Conservation (phyloP, 2,329 filamentous ascomycete genomes). For the Cercospora zeae-maydis region DNA sequence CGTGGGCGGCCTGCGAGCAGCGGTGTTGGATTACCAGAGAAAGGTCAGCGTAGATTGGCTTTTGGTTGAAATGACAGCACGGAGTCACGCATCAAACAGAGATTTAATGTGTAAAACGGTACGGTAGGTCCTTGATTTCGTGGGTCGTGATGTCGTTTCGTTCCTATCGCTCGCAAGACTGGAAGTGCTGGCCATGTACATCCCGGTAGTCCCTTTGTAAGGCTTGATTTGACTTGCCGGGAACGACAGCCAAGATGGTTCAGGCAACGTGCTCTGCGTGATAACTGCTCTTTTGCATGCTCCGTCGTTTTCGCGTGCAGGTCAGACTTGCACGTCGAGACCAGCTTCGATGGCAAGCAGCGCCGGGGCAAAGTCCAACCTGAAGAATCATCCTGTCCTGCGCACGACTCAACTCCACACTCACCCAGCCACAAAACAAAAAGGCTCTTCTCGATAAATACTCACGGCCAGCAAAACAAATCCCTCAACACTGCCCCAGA, state of each 20-base stretch:
- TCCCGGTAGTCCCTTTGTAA: background rate
- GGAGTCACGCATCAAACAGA: background rate
- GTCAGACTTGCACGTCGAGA: background rate
- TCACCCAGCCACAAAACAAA: background rate
- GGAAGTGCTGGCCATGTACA: background rate
- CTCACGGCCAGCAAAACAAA: background rate
- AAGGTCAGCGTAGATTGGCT: slow-evolving; percentile 45
- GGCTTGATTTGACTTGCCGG: background rate
- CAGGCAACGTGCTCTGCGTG: background rate
- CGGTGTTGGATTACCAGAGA: slow-evolving; percentile 35
- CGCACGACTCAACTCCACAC: background rate
- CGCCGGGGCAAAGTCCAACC: background rate
- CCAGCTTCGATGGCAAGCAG: background rate
- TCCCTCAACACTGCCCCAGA: background rate
- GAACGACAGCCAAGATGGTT: background rate
- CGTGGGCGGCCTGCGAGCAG: slow-evolving; percentile 39
- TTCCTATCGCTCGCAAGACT: background rate
- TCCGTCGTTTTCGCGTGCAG: background rate
- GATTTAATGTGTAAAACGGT: background rate
- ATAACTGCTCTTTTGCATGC: background rate
- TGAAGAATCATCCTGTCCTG: background rate
- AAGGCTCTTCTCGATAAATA: background rate
- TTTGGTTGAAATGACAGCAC: slow-evolving; percentile 37
- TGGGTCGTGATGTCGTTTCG: background rate
- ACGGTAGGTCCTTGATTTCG: background rate